Base-by-base conservation (phyloP, 2,329 filamentous ascomycete species). In the Parascedosporium putredinis region DNA sequence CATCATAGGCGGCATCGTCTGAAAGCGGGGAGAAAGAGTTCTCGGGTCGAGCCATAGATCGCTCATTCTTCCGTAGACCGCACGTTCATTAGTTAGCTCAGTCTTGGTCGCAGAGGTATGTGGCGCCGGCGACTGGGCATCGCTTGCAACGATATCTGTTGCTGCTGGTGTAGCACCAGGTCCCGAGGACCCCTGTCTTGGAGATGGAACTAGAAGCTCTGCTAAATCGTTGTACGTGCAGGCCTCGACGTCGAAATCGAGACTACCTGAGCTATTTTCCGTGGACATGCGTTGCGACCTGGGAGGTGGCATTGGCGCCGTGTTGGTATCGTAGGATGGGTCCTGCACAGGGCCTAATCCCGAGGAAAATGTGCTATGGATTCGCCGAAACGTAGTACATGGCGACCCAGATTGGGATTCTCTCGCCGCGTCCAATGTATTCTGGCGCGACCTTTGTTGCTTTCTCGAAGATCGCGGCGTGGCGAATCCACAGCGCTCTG, bases 231-330 rank as follows among this genome's bases (percentile, higher is more conserved):
- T n/a, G n/a, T n/a, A n/a, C n/a, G n/a, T n/a, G n/a, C n/a, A n/a
- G n/a, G n/a, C n/a, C n/a, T n/a, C n/a, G n/a, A n/a, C n/a, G n/a
- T n/a, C n/a, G n/a, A 36, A 14, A 5, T 20, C 10, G 2, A 22
- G 10, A 10, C 18, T 14, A 7, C 38, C 38, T 3, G 38, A 20
- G 20, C 38, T 18, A n/a, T 24, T 40, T 24, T 8, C 9, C 18
- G n/a, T 20, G 46, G 34, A 20, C 14, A n/a, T 5, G n/a, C 9
- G 25, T 49, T 12, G 18, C 6, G n/a, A 25, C 23, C 36, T 38
- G 56, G 49, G 48, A 8, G 40, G 48, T 27, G 48, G 48, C 48
- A 50, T 50, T 9, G 48, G 48, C 4, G 48, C 48, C 14, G 23
- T 45, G 29, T 38, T 50, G 18, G 40, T 40, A 14, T 36, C 27